A percentile compares a stretch with the other conserved stretches of the same genome.
Conservation (phyloP, 2,329 filamentous ascomycete species). For the Cladosporium phlei region DNA sequence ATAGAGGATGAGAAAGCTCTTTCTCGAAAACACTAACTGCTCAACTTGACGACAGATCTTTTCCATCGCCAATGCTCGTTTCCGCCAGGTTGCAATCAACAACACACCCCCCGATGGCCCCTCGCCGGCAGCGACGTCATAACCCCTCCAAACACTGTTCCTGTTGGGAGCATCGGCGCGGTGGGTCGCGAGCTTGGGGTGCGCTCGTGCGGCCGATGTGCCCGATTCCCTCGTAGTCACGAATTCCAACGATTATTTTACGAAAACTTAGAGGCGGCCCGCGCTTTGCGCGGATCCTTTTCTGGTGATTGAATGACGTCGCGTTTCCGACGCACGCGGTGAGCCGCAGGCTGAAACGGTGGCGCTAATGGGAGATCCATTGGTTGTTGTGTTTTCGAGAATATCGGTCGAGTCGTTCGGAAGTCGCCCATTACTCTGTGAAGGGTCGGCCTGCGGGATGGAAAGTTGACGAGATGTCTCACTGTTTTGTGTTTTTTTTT, state of each 20-base stretch:
- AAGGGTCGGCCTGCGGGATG: no score
- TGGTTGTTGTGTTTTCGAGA: no score
- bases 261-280: slow-evolving; percentile 12
- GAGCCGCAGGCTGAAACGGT: background rate
- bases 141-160: slow-evolving; percentile 3
- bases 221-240: background rate
- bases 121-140: slow-evolving; percentile 6
- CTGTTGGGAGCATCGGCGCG: slow-evolving; percentile 11
- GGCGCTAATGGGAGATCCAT: no score
- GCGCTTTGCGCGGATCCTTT: slow-evolving; percentile 1
- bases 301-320: slow-evolving; percentile 1
- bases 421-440: background rate
- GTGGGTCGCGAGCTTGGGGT: slow-evolving; percentile 8
- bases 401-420: no score
- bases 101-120: background rate
- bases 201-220: slow-evolving; percentile 4
- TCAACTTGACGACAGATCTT: no score
- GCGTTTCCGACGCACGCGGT: background rate
- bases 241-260: no score
- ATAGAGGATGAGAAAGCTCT: no score
- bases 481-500: no score
- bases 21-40: no score
- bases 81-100: no score
- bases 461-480: no score
- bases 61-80: no score